These are phyloP conservation scores for Populus simonii DNA, from an alignment of 345 rosid species.

Conservation along the genomic window DNA sequence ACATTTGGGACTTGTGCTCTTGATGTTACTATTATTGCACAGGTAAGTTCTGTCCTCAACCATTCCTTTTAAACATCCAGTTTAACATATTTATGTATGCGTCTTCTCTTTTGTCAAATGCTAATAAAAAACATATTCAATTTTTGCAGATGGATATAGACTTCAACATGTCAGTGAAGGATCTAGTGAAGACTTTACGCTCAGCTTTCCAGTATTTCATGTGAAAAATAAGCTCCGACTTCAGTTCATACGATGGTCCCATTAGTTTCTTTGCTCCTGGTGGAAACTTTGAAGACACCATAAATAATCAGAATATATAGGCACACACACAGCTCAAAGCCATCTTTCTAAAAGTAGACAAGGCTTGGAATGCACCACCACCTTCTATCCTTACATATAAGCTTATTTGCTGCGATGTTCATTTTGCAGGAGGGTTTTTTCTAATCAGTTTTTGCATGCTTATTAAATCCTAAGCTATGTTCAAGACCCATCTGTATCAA, in stretches of 20 bases:
- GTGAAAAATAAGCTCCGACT: conserved; percentile 31
- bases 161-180: conserved; percentile 59
- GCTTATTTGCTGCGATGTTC: conserved; percentile 40
- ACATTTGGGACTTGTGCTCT: conserved; percentile 67
- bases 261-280: background rate
- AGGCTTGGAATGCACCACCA: conserved; percentile 29
- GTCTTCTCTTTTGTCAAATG: background rate
- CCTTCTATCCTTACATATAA: conserved; percentile 23
- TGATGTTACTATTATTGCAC: conserved; percentile 65
- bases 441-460: conserved; percentile 31
- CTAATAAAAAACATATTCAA: background rate
- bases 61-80: background rate
- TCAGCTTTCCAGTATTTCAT: conserved; percentile 43
- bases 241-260: background rate
- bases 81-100: background rate
- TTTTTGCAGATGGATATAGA: conserved; percentile 62
- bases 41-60: conserved; percentile 40
- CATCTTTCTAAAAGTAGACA: conserved; percentile 2
- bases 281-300: background rate
- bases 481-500: conserved; percentile 34
- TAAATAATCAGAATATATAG: conserved; percentile 1
- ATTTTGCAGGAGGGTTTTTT: conserved; percentile 41
- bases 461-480: conserved; percentile 32
- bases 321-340: background rate
- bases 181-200: conserved; percentile 62